Evolutionary conservation across 2,329 filamentous ascomycete genomes (phyloP), one percentile per base, ranked within the genome.

Genomic region (Exophiala sideris): DNA sequence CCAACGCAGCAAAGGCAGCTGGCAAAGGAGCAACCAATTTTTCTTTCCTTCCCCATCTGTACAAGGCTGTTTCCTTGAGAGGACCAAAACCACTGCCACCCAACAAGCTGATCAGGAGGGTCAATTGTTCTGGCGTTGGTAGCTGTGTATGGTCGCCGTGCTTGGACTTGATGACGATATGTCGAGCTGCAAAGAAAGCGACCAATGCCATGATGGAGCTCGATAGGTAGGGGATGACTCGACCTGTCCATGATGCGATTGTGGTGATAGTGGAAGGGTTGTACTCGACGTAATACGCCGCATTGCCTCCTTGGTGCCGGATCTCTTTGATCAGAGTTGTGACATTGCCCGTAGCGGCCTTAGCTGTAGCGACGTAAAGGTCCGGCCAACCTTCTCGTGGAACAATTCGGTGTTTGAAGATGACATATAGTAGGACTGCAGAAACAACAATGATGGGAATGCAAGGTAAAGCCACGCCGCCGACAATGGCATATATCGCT

Each of bases 191-290:
- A 40, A 57, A 57, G 39, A 57, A 57, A 21, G 51, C 54, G 10
- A 57, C 33, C 29, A 57, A 29, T 11, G 54, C 47, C 55, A 58
- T 58, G 20, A 47, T 46, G 29, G 40, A 55, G 36, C 55, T 47
- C 20, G 55, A 50, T 12, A 58, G 48, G 36, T 50, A 58, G 4
- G 55, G 55, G 35, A 58, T 58, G 2, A 58, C 18, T 32, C 52
- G 40, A 40, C 40, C 49, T 3, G 55, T 56, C 55, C 55, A 58
- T 12, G 52, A 42, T 35, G 55, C 55, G 33, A 58, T 62, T 16
- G 57, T 50, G 7, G 52, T 55, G 20, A 60, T 34, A 9, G 52
- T 34, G 14, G 50, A 52, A 24, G 57, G 57, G 38, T 60, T 60
- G 50, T 55, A 58, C 33, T 29, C 44, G 40, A 60, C 45, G 29